Base-by-base conservation (phyloP, 2,329 filamentous ascomycete genomes). In the Clonostachys sp. region DNA sequence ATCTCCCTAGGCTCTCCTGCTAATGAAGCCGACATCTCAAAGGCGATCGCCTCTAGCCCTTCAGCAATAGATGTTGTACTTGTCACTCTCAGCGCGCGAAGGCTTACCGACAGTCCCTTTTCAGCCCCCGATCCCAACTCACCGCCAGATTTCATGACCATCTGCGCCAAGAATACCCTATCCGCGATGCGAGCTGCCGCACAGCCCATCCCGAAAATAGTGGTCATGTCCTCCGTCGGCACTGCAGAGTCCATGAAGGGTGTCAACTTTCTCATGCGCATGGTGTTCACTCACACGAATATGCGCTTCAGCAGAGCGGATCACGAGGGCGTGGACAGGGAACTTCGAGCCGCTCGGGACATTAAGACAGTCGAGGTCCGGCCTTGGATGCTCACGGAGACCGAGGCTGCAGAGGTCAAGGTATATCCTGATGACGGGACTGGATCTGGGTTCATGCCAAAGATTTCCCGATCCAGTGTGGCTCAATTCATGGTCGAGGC, bases 201-300 rank as follows among this genome's bases (percentile, higher is more conserved):
- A 1, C 62, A 67, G 8, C 17, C 43, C 47, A 34, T 46, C 10
- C 9, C 10, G 16, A 74, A 72, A 43, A 56, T 77, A 2, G 65
- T 78, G 13, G 63, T 73, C 20, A 64, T 78, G 57, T 72, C 69
- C 33, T 70, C 73, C 2, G 70, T 73, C 48, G 76, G 75, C 6
- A 65, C 70, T 1, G 74, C 68, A 1, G 58, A 63, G 42, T 75
- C 73, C 4, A 70, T 61, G 51, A 43, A 47, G 0, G 67, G 70
- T 40, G 52, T 75, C 46, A 62, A 67, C 48, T 68, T 61, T 33
- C 53, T 68, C 3, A 54, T 76, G 57, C 63, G 66, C 14, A 45
- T 64, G 33, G 48, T 75, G 14, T 67, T 78, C 54, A 61, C 58
- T 34, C 57, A 70, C 38, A 71, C 64, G 41, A 72, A 71, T 51